Base-by-base conservation (phyloP, 192 early-diverging fungal species). In the Linnemannia hyalina region DNA sequence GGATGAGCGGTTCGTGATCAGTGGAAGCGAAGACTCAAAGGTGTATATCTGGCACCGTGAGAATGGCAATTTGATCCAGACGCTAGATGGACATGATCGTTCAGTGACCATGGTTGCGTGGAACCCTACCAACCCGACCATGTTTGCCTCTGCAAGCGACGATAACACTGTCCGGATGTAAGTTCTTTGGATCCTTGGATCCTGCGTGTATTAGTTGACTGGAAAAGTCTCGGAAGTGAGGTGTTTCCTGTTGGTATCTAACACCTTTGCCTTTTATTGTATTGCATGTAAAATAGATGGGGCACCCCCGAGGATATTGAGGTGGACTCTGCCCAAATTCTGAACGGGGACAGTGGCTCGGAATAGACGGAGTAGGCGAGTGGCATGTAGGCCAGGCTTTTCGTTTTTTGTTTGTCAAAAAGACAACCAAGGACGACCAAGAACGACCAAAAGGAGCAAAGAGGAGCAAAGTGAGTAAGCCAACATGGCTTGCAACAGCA, bases 21-120 rank as follows among this genome's bases (percentile, higher is more conserved):
- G 95, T 77, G 98, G 98, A n/a, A 99, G 97, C 88, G 97, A 98
- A 91, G 96, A 97, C 82, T 88, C 86, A 3, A 89, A 91, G 20
- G 88, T 97, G 5, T 95, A 97, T 82, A 92, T 97, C 15, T 97
- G 96, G 96, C 92, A 96, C 83, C 88, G 93, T 40, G 94, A 97
- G 23, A 90, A 93, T 44, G 93, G 92, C 11, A 88, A 82, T 4
- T 70, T 97, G 65, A 86, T 97, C 47, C 95, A 96, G 83, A 86
- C 85, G 2, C 89, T 97, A 11, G 83, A 89, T 22, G 96, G 96
- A 1, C 96, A 97, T 74, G 79, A 84, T 6, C 88, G 88, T 55
- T 88, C 88, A 8, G 95, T 97, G 13, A 97, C 96, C 79, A 91
- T 91, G 72, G 93, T 97, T 2, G 88, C 92, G 10, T 97, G 96